Conservation (phyloP, 371 early-diverging fungal genomes). For the Synchytrium microbalum region DNA sequence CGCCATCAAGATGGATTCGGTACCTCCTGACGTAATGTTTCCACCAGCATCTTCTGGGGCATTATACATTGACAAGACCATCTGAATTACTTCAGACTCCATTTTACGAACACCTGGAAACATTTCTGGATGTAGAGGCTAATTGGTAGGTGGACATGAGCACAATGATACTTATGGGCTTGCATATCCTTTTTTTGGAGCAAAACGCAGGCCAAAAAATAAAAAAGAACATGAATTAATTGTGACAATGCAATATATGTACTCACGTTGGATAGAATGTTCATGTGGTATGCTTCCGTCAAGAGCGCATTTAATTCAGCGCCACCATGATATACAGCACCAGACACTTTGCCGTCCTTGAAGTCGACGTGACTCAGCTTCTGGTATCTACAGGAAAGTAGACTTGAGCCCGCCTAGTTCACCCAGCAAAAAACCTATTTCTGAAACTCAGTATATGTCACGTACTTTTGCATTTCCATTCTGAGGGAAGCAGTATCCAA, state of each 20-base stretch:
- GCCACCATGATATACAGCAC: constrained; percentile 88
- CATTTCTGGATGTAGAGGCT: constrained; percentile 89
- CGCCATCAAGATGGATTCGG: constrained; percentile 91
- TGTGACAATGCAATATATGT: neutral
- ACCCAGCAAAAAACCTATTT: neutral
- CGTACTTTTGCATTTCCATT: constrained; percentile 31
- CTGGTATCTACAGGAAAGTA: neutral
- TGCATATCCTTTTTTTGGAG: neutral
- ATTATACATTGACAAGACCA: constrained; percentile 82
- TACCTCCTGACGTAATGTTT: constrained; percentile 84
- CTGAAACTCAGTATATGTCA: neutral
- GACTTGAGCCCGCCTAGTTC: too few species aligned
- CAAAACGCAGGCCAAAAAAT: neutral
- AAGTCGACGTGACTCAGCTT: constrained; percentile 57
- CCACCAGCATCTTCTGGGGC: constrained; percentile 57
- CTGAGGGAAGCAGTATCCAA: constrained; percentile 35
- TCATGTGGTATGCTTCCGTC: constrained; percentile 79
- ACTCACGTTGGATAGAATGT: constrained; percentile 62
- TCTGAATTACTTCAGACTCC: constrained; percentile 90
- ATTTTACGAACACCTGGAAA: constrained; percentile 92
- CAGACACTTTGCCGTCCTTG: constrained; percentile 80
- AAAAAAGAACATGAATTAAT: neutral
- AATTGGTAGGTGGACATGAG: neutral
- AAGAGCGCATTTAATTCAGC: constrained; percentile 62
- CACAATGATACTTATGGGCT: neutral